Conservation (phyloP, 306 rosid species). For the Prunus armeniaca region DNA sequence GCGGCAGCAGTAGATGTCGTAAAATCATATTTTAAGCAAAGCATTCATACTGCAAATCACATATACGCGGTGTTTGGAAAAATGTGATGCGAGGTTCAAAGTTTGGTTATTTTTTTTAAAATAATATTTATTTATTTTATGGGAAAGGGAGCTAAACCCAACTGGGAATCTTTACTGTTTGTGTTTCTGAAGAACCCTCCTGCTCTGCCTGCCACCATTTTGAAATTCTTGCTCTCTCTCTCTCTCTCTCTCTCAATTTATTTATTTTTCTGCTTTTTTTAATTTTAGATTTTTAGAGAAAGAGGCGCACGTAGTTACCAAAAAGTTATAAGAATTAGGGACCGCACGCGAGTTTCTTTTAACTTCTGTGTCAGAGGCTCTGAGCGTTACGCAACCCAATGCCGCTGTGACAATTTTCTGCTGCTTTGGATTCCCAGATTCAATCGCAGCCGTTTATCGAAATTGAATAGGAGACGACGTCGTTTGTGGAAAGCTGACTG, state of each 20-base stretch:
- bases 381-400: conserved; percentile 24
- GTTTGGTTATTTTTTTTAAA: background rate
- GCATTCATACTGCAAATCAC: background rate
- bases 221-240: background rate
- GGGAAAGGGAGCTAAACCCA: conserved; percentile 6
- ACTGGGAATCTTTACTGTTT: conserved; percentile 6
- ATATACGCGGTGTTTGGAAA: background rate
- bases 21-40: background rate
- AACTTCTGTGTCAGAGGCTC: conserved; percentile 28
- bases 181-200: conserved; percentile 1
- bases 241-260: background rate
- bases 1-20: background rate
- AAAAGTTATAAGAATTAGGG: background rate
- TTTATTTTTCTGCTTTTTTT: background rate
- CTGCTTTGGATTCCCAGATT: background rate
- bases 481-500: no score
- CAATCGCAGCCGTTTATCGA: conserved; percentile 22
- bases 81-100: conserved; percentile 7
- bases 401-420: background rate
- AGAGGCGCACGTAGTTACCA: conserved; percentile 5
- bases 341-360: conserved; percentile 34
- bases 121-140: background rate
- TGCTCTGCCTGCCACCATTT: conserved; percentile 9
- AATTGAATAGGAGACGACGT: no score
- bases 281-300: background rate